Evolutionary conservation across 2,329 filamentous ascomycete species (phyloP).

Genomic region (Nemania diffusa): DNA sequence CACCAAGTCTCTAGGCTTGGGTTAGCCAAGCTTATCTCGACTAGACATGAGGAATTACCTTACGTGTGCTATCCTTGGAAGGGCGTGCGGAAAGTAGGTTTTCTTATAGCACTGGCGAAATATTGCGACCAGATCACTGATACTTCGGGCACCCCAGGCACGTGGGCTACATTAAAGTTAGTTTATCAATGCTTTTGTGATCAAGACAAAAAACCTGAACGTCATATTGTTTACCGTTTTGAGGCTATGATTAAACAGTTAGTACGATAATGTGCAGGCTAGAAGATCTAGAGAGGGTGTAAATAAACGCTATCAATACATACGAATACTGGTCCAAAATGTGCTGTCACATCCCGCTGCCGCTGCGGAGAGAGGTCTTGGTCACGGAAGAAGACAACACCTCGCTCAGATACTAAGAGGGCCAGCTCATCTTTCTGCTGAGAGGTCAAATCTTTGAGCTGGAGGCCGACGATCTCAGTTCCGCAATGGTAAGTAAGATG

Average conservation of each 20-base stretch:
- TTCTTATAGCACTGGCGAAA: constrained; percentile 10
- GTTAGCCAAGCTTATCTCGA: not conserved
- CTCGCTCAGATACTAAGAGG: constrained; percentile 14
- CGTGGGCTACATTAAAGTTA: too few relatives aligned
- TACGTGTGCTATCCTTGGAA: constrained; percentile 29
- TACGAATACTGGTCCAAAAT: constrained; percentile 19
- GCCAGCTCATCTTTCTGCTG: constrained; percentile 19
- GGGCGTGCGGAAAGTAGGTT: constrained; percentile 18
- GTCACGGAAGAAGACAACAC: constrained; percentile 27
- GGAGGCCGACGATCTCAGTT: constrained; percentile 25
- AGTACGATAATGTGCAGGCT: not conserved
- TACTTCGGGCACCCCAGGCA: constrained; percentile 17
- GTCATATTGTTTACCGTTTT: too few relatives aligned
- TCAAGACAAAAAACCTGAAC: too few relatives aligned
- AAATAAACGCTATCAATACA: not conserved
- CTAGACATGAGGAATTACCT: not conserved
- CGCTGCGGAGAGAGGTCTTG: constrained; percentile 20
- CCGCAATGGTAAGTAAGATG: constrained; percentile 17
- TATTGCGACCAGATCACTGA: constrained; percentile 18
- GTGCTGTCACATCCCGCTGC: constrained; percentile 10
- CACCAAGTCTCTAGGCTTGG: constrained; percentile 4
- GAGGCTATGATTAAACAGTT: constrained; percentile 4
- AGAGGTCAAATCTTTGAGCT: constrained; percentile 20
- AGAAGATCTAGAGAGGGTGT: not conserved
- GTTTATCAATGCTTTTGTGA: too few relatives aligned